These are phyloP conservation scores for Xerocomus amazonicus DNA, from an alignment of 1,284 basidiomycete species.

Conservation along the genomic window DNA sequence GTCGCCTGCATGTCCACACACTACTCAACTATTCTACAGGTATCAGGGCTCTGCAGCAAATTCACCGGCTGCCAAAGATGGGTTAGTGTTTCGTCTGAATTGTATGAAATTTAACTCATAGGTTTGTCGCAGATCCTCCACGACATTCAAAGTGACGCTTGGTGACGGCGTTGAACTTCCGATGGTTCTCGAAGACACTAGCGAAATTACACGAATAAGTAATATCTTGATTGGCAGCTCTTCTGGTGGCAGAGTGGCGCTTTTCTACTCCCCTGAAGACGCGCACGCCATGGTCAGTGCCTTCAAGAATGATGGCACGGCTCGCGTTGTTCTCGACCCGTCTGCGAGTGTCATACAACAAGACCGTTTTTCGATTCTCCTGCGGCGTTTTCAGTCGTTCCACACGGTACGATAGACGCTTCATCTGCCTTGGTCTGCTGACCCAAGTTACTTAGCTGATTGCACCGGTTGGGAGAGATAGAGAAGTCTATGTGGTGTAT, in stretches of 20 bases:
- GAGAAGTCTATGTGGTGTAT: conserved; percentile 49
- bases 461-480: conserved; percentile 42
- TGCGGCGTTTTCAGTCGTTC: conserved; percentile 43
- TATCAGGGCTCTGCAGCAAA: conserved; percentile 23
- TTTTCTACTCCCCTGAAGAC: conserved; percentile 47
- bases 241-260: conserved; percentile 44
- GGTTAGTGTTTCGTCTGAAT: conserved; percentile 17
- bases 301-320: conserved; percentile 49
- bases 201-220: conserved; percentile 30
- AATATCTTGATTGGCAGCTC: conserved; percentile 37
- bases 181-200: conserved; percentile 39
- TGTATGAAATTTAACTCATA: conserved; percentile 4
- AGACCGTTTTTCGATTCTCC: conserved; percentile 43
- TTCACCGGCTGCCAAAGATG: conserved; percentile 9
- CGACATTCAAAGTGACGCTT: conserved; percentile 32
- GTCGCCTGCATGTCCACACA: neutral
- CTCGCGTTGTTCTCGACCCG: conserved; percentile 39
- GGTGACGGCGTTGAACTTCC: conserved; percentile 31
- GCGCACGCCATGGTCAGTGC: conserved; percentile 46
- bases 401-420: conserved; percentile 44
- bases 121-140: conserved; percentile 14
- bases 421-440: conserved; percentile 7
- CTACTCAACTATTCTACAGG: conserved; percentile 20
- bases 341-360: conserved; percentile 40
- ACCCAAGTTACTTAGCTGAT: conserved; percentile 45